Evolutionary conservation across 2,329 filamentous ascomycete species (phyloP), one percentile per base, ranked within the genome.

Genomic region (Aspergillus calidoustus): DNA sequence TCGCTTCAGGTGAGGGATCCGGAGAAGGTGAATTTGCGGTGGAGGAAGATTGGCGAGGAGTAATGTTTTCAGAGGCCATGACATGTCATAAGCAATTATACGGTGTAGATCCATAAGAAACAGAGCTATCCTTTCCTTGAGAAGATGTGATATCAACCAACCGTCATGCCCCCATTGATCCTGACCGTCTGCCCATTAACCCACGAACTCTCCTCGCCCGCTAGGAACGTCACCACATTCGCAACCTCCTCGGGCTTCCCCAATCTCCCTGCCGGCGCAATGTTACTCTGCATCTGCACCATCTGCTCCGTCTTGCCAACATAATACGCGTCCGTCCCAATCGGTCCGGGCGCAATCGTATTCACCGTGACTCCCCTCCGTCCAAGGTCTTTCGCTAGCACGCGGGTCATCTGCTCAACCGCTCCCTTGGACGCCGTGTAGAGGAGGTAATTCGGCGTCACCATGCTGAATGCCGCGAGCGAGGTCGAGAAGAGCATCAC

Each of bases 391-490:
- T 84, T 88, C 5, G 90, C 88, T 78, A 92, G 90, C 69, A 85
- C 87, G 74, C 90, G 89, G 68, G 90, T 89, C 77, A 92, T 91
- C 11, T 89, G 89, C 77, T 92, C 90, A 63, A 92, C 88, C 43
- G 90, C 87, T 69, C 89, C 90, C 82, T 93, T 93, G 76, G 83
- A 87, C 15, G 87, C 89, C 23, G 89, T 90, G 82, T 93, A 93
- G 52, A 93, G 83, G 15, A 88, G 83, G 75, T 92, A 90, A 72
- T 87, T 86, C 63, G 88, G 87, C 31, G 9, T 8, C 31, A 38
- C 31, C 19, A 92, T 88, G 53, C 85, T 88, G 74, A 87, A 84
- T 60, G 78, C 89, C 9, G 89, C 77, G 74, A 89, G 77, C 75
- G 91, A 91, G 61, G 85, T 89, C 31, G 84, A 86, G 87, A 91